Evolutionary conservation across 192 early-diverging fungal genomes (phyloP), one percentile per base, ranked within the genome.

Genomic region (Coemansia sp.): DNA sequence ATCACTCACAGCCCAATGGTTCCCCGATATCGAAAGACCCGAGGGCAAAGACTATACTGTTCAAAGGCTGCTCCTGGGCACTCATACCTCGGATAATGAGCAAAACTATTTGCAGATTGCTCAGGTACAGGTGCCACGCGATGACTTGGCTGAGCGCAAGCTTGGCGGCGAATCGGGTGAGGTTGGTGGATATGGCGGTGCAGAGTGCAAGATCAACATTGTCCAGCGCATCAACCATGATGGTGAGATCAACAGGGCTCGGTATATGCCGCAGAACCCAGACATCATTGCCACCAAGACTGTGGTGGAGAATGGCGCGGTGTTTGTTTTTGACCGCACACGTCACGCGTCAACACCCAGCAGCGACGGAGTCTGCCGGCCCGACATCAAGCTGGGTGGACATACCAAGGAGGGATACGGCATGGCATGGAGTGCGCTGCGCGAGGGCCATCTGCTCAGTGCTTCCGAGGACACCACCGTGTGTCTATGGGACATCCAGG

Each of bases 91-190:
- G 9, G 94, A 91, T 60, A 87, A 89, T 41, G 94, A 94, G 66
- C 89, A 89, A 28, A 99, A 99, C 75, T 94, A 96, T 62, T 72
- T 99, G n/a, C 90, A 96, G 59, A 93, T 99, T 46, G 93, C 89
- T 4, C 80, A 87, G 40, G 90, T 96, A 44, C 90, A 94, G 51
- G 78, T 95, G 34, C 93, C 91, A 4, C 82, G 78, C 23, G 85
- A 82, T 28, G 81, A 85, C 51, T 76, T 69, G 19, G 48, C 75
- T 3, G 85, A 89, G 46, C 67, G 77, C 29, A 83, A 88, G 64
- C 85, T 79, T 46, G 87, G 90, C 54, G 83, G 87, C 14, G 88
- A 90, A 32, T 81, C 80, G 35, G 84, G 80, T 49, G 88, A 91
- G 77, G 64, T 85, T 19, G 90, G 90, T 26, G 87, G 86, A 7